These are phyloP conservation scores for Rhizopus stolonifer DNA, from an alignment of 371 early-diverging fungal genomes.

Conservation along the genomic window DNA sequence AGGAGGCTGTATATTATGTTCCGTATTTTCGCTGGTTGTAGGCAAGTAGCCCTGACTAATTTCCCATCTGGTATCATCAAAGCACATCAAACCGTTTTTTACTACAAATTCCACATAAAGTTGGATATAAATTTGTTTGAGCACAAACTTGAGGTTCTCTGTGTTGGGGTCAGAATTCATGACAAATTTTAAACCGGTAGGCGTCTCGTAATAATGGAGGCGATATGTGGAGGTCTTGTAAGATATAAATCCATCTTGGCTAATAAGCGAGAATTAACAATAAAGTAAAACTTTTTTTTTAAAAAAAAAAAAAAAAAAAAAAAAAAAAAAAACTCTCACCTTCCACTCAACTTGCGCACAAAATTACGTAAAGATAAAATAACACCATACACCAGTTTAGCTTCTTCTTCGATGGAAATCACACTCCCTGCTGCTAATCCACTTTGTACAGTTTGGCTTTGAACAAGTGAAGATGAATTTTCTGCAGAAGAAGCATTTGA, in stretches of 20 bases:
- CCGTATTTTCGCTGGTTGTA: constrained; percentile 4
- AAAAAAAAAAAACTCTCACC: no score
- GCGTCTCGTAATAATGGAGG: constrained; percentile 87
- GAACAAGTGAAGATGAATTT: constrained; percentile 21
- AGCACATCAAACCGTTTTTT: constrained; percentile 71
- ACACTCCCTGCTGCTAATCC: constrained; percentile 54
- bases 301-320: no score
- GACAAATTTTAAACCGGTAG: constrained; percentile 86
- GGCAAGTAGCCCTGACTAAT: constrained; percentile 41
- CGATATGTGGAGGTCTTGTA: constrained; percentile 85
- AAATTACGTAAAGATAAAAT: constrained; percentile 87
- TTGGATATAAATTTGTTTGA: constrained; percentile 80
- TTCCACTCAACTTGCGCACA: constrained; percentile 71
- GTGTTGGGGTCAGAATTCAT: constrained; percentile 80
- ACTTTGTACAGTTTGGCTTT: constrained; percentile 32
- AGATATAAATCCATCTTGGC: constrained; percentile 73
- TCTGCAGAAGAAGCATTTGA: constrained; percentile 38
- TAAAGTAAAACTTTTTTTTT: no score
- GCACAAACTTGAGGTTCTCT: constrained; percentile 62
- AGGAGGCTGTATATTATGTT: constrained; percentile 20
- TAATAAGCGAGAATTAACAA: constrained; percentile 11
- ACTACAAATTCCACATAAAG: constrained; percentile 91
- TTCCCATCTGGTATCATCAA: constrained; percentile 57
- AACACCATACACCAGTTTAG: constrained; percentile 93
- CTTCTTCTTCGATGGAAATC: constrained; percentile 82